These are phyloP conservation scores for Persicaria tinctoria DNA, from an alignment of 148 eudicot species.

Conservation along the genomic window DNA sequence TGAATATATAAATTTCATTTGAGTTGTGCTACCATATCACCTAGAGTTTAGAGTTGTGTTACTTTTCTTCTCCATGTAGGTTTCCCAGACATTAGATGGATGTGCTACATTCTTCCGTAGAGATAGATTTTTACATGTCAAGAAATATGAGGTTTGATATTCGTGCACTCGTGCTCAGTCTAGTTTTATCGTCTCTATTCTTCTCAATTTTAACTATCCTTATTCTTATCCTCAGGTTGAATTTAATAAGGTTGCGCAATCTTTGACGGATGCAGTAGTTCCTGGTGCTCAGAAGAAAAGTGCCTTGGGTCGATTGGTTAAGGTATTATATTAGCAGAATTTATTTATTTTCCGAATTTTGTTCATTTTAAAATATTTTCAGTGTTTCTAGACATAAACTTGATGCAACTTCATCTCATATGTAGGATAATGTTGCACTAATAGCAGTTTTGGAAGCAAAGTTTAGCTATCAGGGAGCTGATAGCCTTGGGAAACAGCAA, in stretches of 20 bases:
- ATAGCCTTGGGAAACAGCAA: no score
- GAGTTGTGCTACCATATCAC: no score
- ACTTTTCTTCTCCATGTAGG: no score
- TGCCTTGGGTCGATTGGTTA: constrained; percentile 75
- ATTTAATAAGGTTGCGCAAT: constrained; percentile 98
- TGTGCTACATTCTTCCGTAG: constrained; percentile 98
- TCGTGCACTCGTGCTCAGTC: neutral
- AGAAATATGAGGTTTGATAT: constrained; percentile 87
- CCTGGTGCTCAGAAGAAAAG: constrained; percentile 79
- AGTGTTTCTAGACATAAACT: no score
- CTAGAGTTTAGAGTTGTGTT: no score
- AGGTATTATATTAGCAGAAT: no score
- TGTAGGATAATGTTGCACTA: constrained; percentile 91
- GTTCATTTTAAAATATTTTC: no score
- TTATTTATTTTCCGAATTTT: no score
- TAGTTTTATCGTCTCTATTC: neutral
- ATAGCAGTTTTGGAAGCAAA: constrained; percentile 92
- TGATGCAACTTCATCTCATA: constrained; percentile 11
- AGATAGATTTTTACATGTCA: constrained; percentile 92
- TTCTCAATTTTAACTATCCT: neutral
- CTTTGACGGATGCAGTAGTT: constrained; percentile 86
- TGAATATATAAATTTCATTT: no score
- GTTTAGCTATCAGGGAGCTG: constrained; percentile 78
- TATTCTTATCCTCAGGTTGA: constrained; percentile 59
- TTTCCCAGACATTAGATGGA: no score